Base-by-base conservation (phyloP, 805 yeast genomes). In the Pichia nanzhaoensis region DNA sequence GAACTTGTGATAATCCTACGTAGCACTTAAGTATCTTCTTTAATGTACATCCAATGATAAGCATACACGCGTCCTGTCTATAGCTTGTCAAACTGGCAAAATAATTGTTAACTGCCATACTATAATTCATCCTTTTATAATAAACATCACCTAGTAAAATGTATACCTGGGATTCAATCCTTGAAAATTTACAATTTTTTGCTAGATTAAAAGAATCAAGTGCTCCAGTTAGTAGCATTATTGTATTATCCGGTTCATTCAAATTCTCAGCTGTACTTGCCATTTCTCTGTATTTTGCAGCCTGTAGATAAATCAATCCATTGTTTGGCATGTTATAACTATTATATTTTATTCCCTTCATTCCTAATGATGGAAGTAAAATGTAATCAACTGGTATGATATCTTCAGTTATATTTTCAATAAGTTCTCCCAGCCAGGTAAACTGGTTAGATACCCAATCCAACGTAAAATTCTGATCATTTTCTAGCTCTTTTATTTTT, bases 391-490 rank as follows among this genome's bases (percentile, higher is more conserved):
- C 52, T 2, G 75, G 74, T 4, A 74, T 59, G 3, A 67, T 45
- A 12, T 55, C 51, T 2, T 60, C 63, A 37, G 39, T 19, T 6
- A 46, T 66, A n/a, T 61, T 42, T 9, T 65, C 70, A 42, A 80
- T 62, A 16, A 83, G 58, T 46, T 81, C 76, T 0, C 84, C 87
- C 12, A 85, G 63, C 80, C 84, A 75, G 35, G 77, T 73, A 51
- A 77, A 74, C 55, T 85, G 95, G n/a, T 64, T 56, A 0, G 81
- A 72, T 10, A 71, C 54, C 95, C 95, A 85, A 34, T 69, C 59
- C 21, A 17, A 19, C 5, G 33, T 34, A 17, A 30, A 34, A 18
- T 37, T 27, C 1, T 3, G 3, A 3, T 3, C 2, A 38, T 42
- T 10, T 10, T 24, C 39, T 7, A 46, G 13, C 12, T 38, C 43